phyloP scores from a whole-genome alignment of 2,329 filamentous ascomycete genomes.

The Chaetomiaceae sp. region DNA sequence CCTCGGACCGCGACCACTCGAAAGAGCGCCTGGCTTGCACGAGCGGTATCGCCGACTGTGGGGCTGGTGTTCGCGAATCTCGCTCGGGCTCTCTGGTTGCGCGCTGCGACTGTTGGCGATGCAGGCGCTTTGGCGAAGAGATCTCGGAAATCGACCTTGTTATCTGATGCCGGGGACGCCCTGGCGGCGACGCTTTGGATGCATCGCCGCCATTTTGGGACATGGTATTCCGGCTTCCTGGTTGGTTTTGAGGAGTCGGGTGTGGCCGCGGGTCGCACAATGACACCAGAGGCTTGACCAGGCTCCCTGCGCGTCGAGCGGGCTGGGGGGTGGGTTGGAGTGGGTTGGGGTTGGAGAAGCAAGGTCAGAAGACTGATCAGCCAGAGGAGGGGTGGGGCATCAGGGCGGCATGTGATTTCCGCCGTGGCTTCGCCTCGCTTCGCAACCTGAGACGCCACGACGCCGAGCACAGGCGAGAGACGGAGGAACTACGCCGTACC shows the following conservation, averaged over 20 bases:
- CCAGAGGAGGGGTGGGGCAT: conserved; percentile 11
- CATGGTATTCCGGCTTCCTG: conserved; percentile 25
- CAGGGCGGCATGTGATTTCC: conserved; percentile 12
- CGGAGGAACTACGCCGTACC: too few species aligned
- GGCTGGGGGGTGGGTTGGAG: too few species aligned
- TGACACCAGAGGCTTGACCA: not conserved
- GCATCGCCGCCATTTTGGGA: conserved; percentile 31
- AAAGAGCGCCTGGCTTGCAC: conserved; percentile 36
- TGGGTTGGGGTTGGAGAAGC: conserved; percentile 12
- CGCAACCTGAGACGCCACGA: too few species aligned
- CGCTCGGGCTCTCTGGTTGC: conserved; percentile 35
- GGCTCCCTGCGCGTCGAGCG: too few species aligned
- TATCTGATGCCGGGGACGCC: conserved; percentile 46
- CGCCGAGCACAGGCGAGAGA: too few species aligned
- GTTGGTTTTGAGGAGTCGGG: conserved; percentile 5
- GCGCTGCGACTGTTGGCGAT: conserved; percentile 35
- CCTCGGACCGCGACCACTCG: conserved; percentile 42
- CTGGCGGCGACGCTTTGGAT: conserved; percentile 32
- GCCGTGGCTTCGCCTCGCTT: not conserved
- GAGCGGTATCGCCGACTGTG: conserved; percentile 27
- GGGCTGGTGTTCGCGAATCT: conserved; percentile 16
- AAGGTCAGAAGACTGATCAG: conserved; percentile 4
- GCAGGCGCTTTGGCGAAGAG: conserved; percentile 42
- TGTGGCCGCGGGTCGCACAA: conserved; percentile 10
- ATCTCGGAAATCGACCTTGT: conserved; percentile 53